Percentiles rank a stretch among this genome's conserved stretches.
Conservation (phyloP, 2,329 filamentous ascomycete genomes). For the Sporothrix curviconia region DNA sequence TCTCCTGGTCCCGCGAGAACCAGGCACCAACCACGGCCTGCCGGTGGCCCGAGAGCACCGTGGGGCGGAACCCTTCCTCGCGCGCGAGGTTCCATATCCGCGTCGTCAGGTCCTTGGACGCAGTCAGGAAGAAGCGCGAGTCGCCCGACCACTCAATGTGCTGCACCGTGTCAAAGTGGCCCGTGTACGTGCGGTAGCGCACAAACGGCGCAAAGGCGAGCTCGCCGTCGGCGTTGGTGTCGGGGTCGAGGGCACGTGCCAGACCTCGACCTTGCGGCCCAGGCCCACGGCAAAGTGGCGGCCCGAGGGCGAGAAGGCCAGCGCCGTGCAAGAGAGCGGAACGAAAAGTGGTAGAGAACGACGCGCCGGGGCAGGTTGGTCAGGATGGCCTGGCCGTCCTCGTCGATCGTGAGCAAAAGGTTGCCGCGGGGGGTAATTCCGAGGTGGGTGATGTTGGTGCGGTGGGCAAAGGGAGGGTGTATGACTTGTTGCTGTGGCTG, state of each 20-base stretch:
- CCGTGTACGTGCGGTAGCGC: conserved; percentile 74
- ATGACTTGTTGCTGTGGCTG: conserved; percentile 66
- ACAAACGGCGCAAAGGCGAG: conserved; percentile 95
- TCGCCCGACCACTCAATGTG: conserved; percentile 94
- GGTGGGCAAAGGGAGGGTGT: conserved; percentile 84
- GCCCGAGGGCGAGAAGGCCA: conserved; percentile 87
- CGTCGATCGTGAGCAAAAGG: conserved; percentile 84
- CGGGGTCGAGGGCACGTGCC: conserved; percentile 92
- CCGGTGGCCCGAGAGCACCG: conserved; percentile 82
- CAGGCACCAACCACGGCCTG: conserved; percentile 91
- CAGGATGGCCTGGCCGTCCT: conserved; percentile 87
- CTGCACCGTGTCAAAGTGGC: conserved; percentile 81
- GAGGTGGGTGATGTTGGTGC: conserved; percentile 84
- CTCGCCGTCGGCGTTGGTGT: conserved; percentile 69
- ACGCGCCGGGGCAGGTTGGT: conserved; percentile 84
- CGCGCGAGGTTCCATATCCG: conserved; percentile 90
- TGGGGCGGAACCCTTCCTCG: conserved; percentile 83
- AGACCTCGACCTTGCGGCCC: conserved; percentile 84
- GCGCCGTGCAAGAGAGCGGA: conserved; percentile 73
- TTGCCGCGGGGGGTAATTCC: conserved; percentile 87
- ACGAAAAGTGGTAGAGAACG: conserved; percentile 91
- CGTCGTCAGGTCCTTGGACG: conserved; percentile 86
- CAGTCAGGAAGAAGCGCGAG: conserved; percentile 87
- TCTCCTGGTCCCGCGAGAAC: conserved; percentile 92
- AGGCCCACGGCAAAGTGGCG: conserved; percentile 84